Base-by-base conservation (phyloP, 176 grass and related monocot species). In the Eleusine indica region DNA sequence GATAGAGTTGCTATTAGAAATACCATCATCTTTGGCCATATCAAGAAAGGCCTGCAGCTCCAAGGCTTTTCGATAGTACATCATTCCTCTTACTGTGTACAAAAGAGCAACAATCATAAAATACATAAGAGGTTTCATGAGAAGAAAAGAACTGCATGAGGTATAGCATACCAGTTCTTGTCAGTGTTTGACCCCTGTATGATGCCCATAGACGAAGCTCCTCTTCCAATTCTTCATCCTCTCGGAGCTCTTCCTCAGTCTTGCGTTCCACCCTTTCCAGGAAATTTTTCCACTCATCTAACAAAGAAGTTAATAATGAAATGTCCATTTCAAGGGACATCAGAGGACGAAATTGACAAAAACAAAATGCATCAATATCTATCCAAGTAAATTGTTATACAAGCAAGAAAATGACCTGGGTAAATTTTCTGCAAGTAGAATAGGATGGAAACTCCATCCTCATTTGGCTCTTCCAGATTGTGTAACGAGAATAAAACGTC, bases 401-500 rank as follows among this genome's bases (percentile, higher is more conserved):
- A 25, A 72, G 64, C 29, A 46, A 78, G 37, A 73, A 62, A 82
- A 81, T 63, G 78, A 95, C 96, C 96, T 94, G 96, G 96, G 77
- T 96, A 99, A 74, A 99, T 99, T 86, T 99, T 99, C 76, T 99
- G 96, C 9, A 99, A 89, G 78, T 99, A 99, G 86, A 99, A 99
- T 83, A 99, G 89, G 18, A 99, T 99, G 68, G 96, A 92, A 82
- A 99, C 93, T 32, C 96, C 96, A 90, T 99, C 96, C 73, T 99
- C 96, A 80, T 99, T 99, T 81, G 48, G 49, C 66, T 92, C 93
- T 83, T 96, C 83, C 11, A 99, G 72, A 78, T 70, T 88, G 10
- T 96, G 77, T 79, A 52, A 89, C 40, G 96, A 90, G 86, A 99
- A 99, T 42, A 99, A 91, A 87, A 99, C 96, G 69, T 99, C 96